Conservation (phyloP, 2,329 filamentous ascomycete genomes). For the Penicillium crustosum region DNA sequence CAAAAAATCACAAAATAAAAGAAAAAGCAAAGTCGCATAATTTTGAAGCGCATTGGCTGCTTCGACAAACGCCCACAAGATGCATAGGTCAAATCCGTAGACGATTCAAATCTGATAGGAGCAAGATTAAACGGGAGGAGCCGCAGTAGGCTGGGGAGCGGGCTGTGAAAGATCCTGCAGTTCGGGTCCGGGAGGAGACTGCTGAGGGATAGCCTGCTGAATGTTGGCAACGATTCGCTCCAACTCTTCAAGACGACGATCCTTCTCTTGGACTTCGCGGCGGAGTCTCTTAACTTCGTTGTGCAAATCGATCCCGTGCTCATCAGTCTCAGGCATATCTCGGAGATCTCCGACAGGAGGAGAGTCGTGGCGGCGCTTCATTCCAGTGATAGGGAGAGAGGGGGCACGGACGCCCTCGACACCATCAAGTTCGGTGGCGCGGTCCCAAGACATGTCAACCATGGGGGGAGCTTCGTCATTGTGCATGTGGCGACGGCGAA, state of each 20-base stretch:
- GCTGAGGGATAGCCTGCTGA: conserved; percentile 39
- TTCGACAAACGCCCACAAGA: conserved; percentile 34
- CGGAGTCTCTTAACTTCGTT: conserved; percentile 67
- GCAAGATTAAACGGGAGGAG: conserved; percentile 16
- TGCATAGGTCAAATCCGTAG: conserved; percentile 29
- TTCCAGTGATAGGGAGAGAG: conserved; percentile 28
- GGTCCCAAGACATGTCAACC: conserved; percentile 28
- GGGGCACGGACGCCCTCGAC: conserved; percentile 31
- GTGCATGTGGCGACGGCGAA: conserved; percentile 79
- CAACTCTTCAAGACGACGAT: conserved; percentile 44
- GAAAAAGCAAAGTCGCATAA: not conserved
- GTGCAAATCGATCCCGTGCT: conserved; percentile 52
- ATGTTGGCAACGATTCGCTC: conserved; percentile 41
- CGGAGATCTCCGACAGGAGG: conserved; percentile 22
- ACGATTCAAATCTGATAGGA: conserved; percentile 3
- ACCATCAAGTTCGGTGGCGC: conserved; percentile 29
- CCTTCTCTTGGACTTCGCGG: conserved; percentile 62
- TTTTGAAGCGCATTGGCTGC: conserved; percentile 22
- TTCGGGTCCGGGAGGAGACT: conserved; percentile 15
- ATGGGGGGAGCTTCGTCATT: conserved; percentile 35
- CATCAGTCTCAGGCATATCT: conserved; percentile 36
- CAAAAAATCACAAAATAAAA: not conserved
- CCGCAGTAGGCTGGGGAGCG: conserved; percentile 16
- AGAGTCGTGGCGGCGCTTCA: conserved; percentile 40
- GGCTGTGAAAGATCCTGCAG: conserved; percentile 17